Evolutionary conservation across 2,329 filamentous ascomycete species (phyloP).

Genomic region (Chrysoporthe cubensis): DNA sequence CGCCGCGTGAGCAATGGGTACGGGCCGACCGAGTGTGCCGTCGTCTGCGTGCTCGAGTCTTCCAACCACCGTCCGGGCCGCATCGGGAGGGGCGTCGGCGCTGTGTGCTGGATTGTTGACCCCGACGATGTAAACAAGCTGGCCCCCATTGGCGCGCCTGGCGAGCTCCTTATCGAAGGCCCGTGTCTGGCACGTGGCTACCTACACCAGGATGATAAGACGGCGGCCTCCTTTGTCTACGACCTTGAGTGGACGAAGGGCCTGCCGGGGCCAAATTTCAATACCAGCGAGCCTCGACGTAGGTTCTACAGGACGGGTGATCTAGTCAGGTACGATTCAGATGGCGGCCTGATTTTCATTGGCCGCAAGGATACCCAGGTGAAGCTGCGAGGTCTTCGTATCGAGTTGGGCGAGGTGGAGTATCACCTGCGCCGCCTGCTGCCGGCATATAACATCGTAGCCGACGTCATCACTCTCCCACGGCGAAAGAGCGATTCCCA

Average conservation of each 20-base stretch:
- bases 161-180: slow-evolving; percentile 18
- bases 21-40: slow-evolving; percentile 6
- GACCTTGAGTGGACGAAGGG: background rate
- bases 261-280: background rate
- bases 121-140: background rate
- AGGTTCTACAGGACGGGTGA: slow-evolving; percentile 46
- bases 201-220: background rate
- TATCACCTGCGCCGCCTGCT: slow-evolving; percentile 17
- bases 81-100: slow-evolving; percentile 8
- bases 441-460: slow-evolving; percentile 13
- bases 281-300: background rate
- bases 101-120: slow-evolving; percentile 10
- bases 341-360: slow-evolving; percentile 40
- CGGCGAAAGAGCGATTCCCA: slow-evolving; percentile 29
- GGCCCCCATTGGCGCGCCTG: slow-evolving; percentile 3
- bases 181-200: slow-evolving; percentile 7
- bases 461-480: background rate
- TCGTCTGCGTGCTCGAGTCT: background rate
- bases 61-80: no score
- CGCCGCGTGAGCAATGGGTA: background rate
- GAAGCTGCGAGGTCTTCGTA: slow-evolving; percentile 55
- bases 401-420: slow-evolving; percentile 44
- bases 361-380: slow-evolving; percentile 52
- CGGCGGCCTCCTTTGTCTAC: slow-evolving; percentile 1
- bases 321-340: slow-evolving; percentile 40